Base-by-base conservation (phyloP, 257 asterid genomes). In the Solanum clarkiae region DNA sequence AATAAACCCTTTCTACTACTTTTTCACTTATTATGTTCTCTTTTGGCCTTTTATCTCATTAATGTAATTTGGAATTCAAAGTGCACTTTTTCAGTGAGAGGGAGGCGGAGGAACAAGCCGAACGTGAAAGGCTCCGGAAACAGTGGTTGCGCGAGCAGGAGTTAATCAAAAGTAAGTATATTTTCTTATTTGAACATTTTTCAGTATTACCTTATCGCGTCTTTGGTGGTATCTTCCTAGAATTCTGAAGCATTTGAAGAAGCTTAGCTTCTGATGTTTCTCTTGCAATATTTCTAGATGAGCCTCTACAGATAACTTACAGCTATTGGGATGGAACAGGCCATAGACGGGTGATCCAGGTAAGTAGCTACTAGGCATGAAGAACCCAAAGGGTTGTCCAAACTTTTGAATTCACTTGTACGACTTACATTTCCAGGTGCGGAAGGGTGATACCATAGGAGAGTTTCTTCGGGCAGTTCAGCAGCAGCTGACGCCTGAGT, bases 281-380 rank as follows among this genome's bases (percentile, higher is more conserved):
- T 87, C 57, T 42, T 75, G 81, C 81, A 82, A 42, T 86, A 81
- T 85, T 80, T 86, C 71, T 86, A 96, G 98, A 95, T 81, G 98
- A 97, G 90, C 92, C 99, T 86, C 98, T 97, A 81, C 87, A 93
- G 88, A 97, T 97, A 89, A 97, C 99, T 62, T 97, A 95, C 92
- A 97, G 99, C 83, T 97, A 97, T 85, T 97, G 98, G 99, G 99
- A 97, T 85, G 99, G 99, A 87, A 93, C 96, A 74, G 98, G 99
- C 85, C 99, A 97, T 92, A 94, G 99, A 57, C 91, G 99, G 82
- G 93, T 87, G 80, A 89, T 94, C 85, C 98, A 94, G 98, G 98
- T 93, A 53, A 36, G 22, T 84, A 51, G 26, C 47, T 77, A 77
- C 82, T 10, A 77, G 63, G 36, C 6, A 51, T 77, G 5, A 26